phyloP scores from a whole-genome alignment of 176 grass and related monocot genomes.

The Chloris gayana region DNA sequence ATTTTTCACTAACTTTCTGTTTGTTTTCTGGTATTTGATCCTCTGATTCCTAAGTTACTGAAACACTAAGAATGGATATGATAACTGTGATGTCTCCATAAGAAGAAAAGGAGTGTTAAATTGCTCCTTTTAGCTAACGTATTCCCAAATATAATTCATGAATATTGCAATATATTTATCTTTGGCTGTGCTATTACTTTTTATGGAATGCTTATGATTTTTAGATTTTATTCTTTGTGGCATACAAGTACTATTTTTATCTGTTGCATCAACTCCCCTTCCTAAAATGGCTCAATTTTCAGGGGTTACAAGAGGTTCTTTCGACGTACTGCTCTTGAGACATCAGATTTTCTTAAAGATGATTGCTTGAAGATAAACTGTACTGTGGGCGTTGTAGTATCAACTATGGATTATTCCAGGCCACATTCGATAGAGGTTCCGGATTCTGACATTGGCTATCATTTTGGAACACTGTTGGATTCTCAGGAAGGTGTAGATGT shows the following conservation, averaged over 20 bases:
- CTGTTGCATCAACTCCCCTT: not conserved
- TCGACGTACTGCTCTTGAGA: conserved; percentile 67
- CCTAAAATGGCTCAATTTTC: conserved; percentile 25
- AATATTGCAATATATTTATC: not conserved
- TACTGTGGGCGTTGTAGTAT: conserved; percentile 83
- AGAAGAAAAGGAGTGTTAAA: not conserved
- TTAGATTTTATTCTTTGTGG: conserved; percentile 11
- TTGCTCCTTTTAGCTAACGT: conserved; percentile 3
- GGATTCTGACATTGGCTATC: conserved; percentile 80
- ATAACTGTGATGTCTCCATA: not conserved
- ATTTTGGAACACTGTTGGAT: conserved; percentile 83
- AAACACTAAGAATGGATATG: not conserved
- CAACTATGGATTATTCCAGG: conserved; percentile 69
- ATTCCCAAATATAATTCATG: not conserved
- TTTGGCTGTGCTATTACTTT: not conserved
- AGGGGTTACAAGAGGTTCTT: conserved; percentile 97
- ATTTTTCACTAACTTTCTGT: not conserved
- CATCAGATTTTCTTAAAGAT: conserved; percentile 84
- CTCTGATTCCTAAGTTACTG: not conserved
- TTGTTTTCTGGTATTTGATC: not conserved
- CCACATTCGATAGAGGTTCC: conserved; percentile 73
- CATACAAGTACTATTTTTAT: not conserved
- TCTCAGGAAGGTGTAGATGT: conserved; percentile 79
- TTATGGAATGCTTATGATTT: not conserved
- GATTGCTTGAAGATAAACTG: conserved; percentile 99